phyloP scores from a whole-genome alignment of 1,139 yeast genomes.

The Blastobotrys petasosporus region DNA sequence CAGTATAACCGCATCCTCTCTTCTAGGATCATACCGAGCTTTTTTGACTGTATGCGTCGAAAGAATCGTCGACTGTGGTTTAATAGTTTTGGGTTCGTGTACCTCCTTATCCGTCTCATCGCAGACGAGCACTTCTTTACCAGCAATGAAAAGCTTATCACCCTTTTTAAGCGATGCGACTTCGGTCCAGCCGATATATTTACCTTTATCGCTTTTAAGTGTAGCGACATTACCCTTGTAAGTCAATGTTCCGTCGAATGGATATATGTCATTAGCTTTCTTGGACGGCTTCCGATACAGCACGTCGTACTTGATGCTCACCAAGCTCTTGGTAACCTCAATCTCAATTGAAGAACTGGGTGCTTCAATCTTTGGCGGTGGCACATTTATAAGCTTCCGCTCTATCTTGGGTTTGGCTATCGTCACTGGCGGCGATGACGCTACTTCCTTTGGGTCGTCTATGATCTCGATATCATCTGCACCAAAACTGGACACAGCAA shows the following conservation, averaged over 20 bases:
- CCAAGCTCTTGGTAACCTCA: not conserved
- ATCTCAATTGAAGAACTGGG: not conserved
- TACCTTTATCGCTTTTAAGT: constrained; percentile 6
- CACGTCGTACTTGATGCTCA: constrained; percentile 3
- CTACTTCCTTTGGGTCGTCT: not conserved
- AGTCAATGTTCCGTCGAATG: constrained; percentile 7
- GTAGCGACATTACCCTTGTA: not conserved
- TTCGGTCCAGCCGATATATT: constrained; percentile 1
- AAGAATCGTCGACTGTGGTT: not conserved
- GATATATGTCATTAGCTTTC: constrained; percentile 3
- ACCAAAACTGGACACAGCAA: not conserved
- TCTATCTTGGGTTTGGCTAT: not conserved
- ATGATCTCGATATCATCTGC: not conserved
- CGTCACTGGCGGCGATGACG: too few species aligned
- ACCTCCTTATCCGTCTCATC: not conserved
- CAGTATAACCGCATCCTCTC: constrained; percentile 43
- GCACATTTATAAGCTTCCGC: not conserved
- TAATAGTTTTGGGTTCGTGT: not conserved
- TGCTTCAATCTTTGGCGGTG: not conserved
- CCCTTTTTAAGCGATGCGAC: constrained; percentile 2
- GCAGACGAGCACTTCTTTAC: constrained; percentile 11
- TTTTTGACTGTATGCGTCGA: not conserved
- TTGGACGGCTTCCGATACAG: constrained; percentile 7
- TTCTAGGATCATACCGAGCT: constrained; percentile 40
- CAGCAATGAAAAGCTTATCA: constrained; percentile 10